Evolutionary conservation across 2,329 filamentous ascomycete species (phyloP), one percentile per base, ranked within the genome.

Genomic region (Knoxdaviesia capensis): DNA sequence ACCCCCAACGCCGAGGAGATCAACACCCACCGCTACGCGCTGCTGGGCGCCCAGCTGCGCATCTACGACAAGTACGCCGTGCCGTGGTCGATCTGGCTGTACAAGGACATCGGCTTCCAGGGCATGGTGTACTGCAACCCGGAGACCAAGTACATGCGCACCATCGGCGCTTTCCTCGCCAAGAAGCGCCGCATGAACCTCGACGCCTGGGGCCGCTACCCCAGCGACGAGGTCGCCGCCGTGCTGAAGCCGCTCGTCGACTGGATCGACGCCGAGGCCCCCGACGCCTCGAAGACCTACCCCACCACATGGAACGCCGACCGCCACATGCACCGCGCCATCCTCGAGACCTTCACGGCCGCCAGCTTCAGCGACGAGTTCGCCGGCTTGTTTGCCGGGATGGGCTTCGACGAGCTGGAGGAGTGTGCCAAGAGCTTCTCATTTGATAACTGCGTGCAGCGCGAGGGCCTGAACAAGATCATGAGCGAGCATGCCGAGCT

Each of bases 51-150:
- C 35, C 65, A 68, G 39, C 48, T 62, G 2, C 42, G 48, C 1
- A 58, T 61, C 2, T 62, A 62, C 43, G 45, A 47, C 40, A 53
- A 42, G 34, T 35, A 32, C 44, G 62, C 65, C 41, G 65, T 52
- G 53, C 65, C 63, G 38, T 77, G 72, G 74, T 66, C 58, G 9
- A 77, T 77, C 49, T 74, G 69, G 69, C 53, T 69, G 0, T 73
- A 71, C 53, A 74, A 73, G 51, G 68, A 74, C 44, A 64, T 73
- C 35, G 67, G 69, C 0, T 60, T 67, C 38, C 68, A 72, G 51
- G 69, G 68, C 5, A 71, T 74, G 68, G 56, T 69, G 0, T 64
- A 68, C 45, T 56, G 65, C 1, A 56, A 58, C 33, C 62, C 64
- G 0, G 52, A 63, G 7, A 64, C 59, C 6, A 48, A 58, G 2